phyloP scores from a whole-genome alignment of 2,329 filamentous ascomycete species.

The Ascochyta clinopodiicola region DNA sequence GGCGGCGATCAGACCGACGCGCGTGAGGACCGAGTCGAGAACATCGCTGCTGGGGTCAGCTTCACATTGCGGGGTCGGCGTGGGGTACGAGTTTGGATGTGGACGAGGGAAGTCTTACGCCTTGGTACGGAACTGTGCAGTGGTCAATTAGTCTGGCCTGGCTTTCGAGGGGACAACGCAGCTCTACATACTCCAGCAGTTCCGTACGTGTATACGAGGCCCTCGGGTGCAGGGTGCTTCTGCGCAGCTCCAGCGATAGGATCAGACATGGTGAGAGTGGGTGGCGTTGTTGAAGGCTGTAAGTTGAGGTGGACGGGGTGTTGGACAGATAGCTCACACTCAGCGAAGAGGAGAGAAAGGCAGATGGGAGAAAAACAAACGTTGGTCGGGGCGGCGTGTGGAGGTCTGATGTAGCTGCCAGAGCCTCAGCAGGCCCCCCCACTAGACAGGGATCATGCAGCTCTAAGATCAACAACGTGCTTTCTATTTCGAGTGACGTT shows the following conservation, averaged over 20 bases:
- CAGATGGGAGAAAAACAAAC: not conserved
- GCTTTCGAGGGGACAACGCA: not conserved
- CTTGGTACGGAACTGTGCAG: constrained; percentile 69
- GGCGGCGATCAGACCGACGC: constrained; percentile 86
- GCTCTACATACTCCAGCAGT: constrained; percentile 57
- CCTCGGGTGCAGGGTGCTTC: constrained; percentile 49
- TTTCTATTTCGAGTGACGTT: constrained; percentile 15
- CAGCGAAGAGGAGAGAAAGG: constrained; percentile 12
- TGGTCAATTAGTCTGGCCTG: constrained; percentile 15
- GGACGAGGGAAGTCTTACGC: constrained; percentile 58
- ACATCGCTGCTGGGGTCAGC: constrained; percentile 65
- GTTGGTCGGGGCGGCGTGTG: not conserved
- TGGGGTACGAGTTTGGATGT: not conserved
- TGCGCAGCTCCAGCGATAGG: constrained; percentile 39
- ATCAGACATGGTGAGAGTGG: constrained; percentile 35
- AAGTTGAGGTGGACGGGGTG: not conserved
- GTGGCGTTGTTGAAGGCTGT: not conserved
- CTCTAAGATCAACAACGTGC: constrained; percentile 10
- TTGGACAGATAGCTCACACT: constrained; percentile 10
- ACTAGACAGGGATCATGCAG: constrained; percentile 11
- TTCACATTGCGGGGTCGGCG: constrained; percentile 21
- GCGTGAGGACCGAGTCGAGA: constrained; percentile 90
- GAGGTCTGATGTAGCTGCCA: constrained; percentile 15
- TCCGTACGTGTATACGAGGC: constrained; percentile 48
- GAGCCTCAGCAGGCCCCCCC: constrained; percentile 11